phyloP scores from a whole-genome alignment of 2,329 filamentous ascomycete species.

The Claviceps monticola region DNA sequence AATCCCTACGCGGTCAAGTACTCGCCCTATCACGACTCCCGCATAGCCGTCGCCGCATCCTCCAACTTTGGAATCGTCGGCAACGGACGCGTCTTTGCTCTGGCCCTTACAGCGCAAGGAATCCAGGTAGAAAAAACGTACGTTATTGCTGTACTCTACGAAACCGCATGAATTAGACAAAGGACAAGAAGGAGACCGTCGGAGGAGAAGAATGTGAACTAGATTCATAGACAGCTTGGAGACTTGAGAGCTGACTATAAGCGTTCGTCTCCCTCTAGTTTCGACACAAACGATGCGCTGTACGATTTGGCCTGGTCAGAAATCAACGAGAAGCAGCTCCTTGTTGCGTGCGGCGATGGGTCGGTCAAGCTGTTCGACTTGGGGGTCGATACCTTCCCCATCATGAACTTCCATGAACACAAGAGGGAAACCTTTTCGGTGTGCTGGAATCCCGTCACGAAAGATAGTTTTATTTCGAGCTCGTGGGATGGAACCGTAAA shows the following conservation, averaged over 20 bases:
- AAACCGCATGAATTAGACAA: too few species aligned
- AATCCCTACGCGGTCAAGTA: conserved; percentile 97
- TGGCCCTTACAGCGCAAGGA: conserved; percentile 70
- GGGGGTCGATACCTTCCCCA: conserved; percentile 65
- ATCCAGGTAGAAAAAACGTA: conserved; percentile 75
- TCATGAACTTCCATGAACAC: conserved; percentile 89
- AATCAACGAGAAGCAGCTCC: conserved; percentile 86
- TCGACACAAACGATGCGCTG: conserved; percentile 92
- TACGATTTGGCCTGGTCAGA: conserved; percentile 95
- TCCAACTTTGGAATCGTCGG: conserved; percentile 95
- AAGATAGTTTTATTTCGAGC: conserved; percentile 79
- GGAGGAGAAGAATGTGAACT: not conserved
- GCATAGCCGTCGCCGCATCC: conserved; percentile 78
- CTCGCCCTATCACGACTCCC: conserved; percentile 93
- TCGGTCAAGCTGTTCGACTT: conserved; percentile 91
- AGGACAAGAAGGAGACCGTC: not conserved
- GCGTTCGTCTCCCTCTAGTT: conserved; percentile 35
- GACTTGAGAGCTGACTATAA: not conserved
- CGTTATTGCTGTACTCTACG: conserved; percentile 8
- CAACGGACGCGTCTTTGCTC: conserved; percentile 78
- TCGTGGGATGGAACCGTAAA: conserved; percentile 97
- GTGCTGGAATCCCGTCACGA: conserved; percentile 81
- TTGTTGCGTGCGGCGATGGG: conserved; percentile 82
- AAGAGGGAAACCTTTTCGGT: conserved; percentile 87
- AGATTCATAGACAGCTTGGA: too few species aligned